Evolutionary conservation across 192 early-diverging fungal genomes (phyloP).

Genomic region (Rhizophagus clarus): DNA sequence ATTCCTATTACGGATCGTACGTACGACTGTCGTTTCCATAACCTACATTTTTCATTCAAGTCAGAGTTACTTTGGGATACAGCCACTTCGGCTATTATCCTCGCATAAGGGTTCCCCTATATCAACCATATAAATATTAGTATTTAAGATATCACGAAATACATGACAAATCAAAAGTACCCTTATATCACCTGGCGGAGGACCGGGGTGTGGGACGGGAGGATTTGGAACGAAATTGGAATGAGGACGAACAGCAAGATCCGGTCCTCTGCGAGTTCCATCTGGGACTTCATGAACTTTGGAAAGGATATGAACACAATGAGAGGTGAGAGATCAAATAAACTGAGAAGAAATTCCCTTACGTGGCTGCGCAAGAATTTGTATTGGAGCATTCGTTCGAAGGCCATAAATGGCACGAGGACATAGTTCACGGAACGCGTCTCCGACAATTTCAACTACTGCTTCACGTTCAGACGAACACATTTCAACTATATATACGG

Average conservation of each 20-base stretch:
- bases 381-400: conserved; percentile 15
- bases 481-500: conserved; percentile 25
- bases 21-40: conserved; percentile 4
- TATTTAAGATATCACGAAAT: background rate
- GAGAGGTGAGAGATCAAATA: conserved; percentile 1
- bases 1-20: conserved; percentile 24
- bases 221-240: background rate
- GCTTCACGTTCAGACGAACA: conserved; percentile 11
- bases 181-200: conserved; percentile 3
- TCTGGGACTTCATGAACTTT: conserved; percentile 12
- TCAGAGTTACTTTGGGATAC: background rate
- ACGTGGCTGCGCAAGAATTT: conserved; percentile 4
- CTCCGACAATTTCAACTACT: background rate
- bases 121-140: conserved; percentile 20
- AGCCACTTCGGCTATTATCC: conserved; percentile 13
- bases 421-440: background rate
- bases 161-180: conserved; percentile 27
- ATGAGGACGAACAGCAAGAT: conserved; percentile 18
- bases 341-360: conserved; percentile 10
- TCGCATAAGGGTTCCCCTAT: conserved; percentile 26
- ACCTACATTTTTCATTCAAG: background rate
- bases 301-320: background rate
- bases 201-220: conserved; percentile 18
- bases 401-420: background rate
- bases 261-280: conserved; percentile 8